Evolutionary conservation across 2,329 filamentous ascomycete genomes (phyloP), one percentile per base, ranked within the genome.

Genomic region (Lecanicillium sp.): DNA sequence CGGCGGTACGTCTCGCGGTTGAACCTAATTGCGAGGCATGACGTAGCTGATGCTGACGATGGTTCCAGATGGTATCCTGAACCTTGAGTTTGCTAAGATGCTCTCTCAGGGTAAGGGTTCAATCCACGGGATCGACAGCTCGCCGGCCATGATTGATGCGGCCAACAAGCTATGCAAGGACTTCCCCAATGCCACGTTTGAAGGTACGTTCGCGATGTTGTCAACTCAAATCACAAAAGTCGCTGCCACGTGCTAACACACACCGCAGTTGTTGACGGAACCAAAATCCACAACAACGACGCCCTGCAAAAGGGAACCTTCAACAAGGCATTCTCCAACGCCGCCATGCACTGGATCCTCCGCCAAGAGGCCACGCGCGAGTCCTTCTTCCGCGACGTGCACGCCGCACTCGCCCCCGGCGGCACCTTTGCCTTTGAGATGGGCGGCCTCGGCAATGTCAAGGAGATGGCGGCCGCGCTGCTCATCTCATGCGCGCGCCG

Each of bases 401-500:
- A 73, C 51, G 64, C 64, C 8, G 67, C 74, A 1, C 70, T 87
- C 2, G 70, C 67, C 27, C 74, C 77, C 0, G 73, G 72, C 10
- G 84, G 81, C 2, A 57, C 56, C 0, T 81, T 87, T 50, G 74
- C 77, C 9, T 86, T 87, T 56, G 84, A 88, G 62, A 84, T 84
- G 79, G 84, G 85, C 44, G 84, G 83, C 0, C 73, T 81, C 42
- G 85, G 84, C 17, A 87, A 87, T 62, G 73, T 85, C 1, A 67
- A 71, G 1, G 84, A 87, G 62, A 74, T 84, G 55, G 72, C 78
- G 23, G 69, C 77, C 0, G 78, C 79, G 2, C 65, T 86, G 7
- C 64, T 82, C 4, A 67, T 70, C 14, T 74, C 74, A 2, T 66
- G 84, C 1, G 62, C 70, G 14, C 69, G 74, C 2, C 74, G 78